Percentiles rank a stretch among this genome's conserved stretches.
Conservation (phyloP, 23 red algal genomes). For the Gracilariopsis chorda region DNA sequence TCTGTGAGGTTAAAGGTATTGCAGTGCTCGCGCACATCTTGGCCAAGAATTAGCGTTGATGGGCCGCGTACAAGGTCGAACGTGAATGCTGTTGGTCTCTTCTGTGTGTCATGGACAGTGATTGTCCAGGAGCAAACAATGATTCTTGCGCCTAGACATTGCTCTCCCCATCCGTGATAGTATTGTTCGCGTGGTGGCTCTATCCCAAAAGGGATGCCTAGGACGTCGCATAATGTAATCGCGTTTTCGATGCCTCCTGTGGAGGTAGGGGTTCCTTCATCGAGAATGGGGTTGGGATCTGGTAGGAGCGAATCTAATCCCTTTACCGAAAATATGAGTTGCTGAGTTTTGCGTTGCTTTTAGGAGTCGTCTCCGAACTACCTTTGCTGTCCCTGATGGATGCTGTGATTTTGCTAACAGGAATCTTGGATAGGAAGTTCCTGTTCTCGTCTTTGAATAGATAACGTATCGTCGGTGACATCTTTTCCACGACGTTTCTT, state of each 20-base stretch:
- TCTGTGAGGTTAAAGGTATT: neutral
- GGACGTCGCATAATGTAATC: neutral
- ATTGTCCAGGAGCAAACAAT: slow-evolving; percentile 12
- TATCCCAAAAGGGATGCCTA: neutral
- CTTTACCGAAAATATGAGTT: slow-evolving; percentile 20
- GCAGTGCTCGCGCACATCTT: neutral
- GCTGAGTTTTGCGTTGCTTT: neutral
- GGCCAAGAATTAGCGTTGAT: neutral
- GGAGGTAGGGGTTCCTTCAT: neutral
- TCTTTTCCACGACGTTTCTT: too few relatives aligned
- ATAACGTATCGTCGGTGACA: too few relatives aligned
- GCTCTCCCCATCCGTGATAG: neutral
- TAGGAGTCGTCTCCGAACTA: neutral
- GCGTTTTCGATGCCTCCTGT: too few relatives aligned
- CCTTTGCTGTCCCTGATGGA: neutral
- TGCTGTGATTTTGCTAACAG: neutral
- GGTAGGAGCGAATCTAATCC: too few relatives aligned
- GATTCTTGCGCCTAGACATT: neutral
- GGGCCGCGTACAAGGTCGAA: neutral
- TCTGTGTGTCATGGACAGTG: neutral
- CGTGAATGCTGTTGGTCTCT: neutral
- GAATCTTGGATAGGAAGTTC: neutral
- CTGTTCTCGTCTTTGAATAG: neutral
- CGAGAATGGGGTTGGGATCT: neutral
- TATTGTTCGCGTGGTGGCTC: neutral